Percentiles rank a stretch among this genome's conserved stretches.
Conservation (phyloP, 2,329 filamentous ascomycete species). For the Cyphellophora europaea region DNA sequence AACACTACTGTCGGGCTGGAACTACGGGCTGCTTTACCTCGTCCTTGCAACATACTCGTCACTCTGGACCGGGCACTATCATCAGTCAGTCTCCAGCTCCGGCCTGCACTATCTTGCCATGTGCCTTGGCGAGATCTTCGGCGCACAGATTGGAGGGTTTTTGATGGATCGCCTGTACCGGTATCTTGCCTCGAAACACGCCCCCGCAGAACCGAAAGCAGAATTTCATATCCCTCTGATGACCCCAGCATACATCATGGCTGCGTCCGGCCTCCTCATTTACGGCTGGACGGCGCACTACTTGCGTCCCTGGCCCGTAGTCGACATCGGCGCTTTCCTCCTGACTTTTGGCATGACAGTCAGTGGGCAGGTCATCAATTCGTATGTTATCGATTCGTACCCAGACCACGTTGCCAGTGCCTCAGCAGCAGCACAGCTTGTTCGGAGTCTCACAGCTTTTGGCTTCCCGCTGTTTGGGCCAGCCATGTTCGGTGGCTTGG, state of each 20-base stretch:
- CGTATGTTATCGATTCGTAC: conserved; percentile 39
- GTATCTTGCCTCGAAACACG: conserved; percentile 3
- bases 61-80: conserved; percentile 40
- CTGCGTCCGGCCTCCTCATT: conserved; percentile 47
- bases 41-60: conserved; percentile 45
- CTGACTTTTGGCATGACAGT: conserved; percentile 49
- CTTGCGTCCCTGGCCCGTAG: conserved; percentile 48
- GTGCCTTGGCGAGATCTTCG: conserved; percentile 45
- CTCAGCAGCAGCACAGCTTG: conserved; percentile 45
- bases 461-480: conserved; percentile 13
- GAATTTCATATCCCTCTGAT: conserved; percentile 47
- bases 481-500: conserved; percentile 6
- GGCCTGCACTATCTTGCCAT: conserved; percentile 49
- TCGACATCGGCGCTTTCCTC: conserved; percentile 49
- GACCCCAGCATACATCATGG: conserved; percentile 38
- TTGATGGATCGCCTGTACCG: conserved; percentile 31
- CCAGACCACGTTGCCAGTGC: conserved; percentile 39
- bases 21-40: conserved; percentile 48
- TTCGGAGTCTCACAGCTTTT: conserved; percentile 43
- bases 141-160: conserved; percentile 31
- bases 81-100: conserved; percentile 38
- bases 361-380: conserved; percentile 29
- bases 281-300: conserved; percentile 51
- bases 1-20: conserved; percentile 40
- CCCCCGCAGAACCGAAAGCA: conserved; percentile 22